phyloP scores from a whole-genome alignment of 192 early-diverging fungal species.

The Funneliformis geosporum region DNA sequence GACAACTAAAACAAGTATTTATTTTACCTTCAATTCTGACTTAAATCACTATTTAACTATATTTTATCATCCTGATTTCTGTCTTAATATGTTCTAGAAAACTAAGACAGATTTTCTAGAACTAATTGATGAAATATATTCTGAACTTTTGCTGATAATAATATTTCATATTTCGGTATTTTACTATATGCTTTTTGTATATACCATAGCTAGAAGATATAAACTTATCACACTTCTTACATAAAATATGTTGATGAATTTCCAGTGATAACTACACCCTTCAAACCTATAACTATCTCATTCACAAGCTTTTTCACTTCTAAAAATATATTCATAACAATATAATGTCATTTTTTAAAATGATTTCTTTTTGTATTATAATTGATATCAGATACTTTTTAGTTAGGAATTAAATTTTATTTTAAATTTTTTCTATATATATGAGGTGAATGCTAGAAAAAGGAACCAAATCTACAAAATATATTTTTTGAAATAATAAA shows the following conservation, averaged over 20 bases:
- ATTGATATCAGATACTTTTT: neutral
- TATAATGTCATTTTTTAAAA: slow-evolving; percentile 18
- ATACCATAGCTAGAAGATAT: slow-evolving; percentile 21
- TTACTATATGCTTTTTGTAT: slow-evolving; percentile 10
- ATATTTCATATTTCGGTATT: slow-evolving; percentile 21
- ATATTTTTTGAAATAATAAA: too few species aligned
- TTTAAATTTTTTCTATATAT: neutral
- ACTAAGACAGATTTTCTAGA: too few species aligned
- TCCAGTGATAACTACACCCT: slow-evolving; percentile 30
- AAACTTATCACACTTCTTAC: slow-evolving; percentile 31
- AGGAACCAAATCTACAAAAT: too few species aligned
- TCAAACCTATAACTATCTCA: slow-evolving; percentile 22
- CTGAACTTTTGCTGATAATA: slow-evolving; percentile 7
- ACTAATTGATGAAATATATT: too few species aligned
- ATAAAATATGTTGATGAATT: slow-evolving; percentile 14
- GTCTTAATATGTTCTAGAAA: too few species aligned
- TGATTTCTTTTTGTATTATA: too few species aligned
- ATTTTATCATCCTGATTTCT: too few species aligned
- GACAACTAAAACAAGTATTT: too few species aligned
- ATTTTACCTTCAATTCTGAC: too few species aligned
- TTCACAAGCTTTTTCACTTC: slow-evolving; percentile 21
- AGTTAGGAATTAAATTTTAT: slow-evolving; percentile 16
- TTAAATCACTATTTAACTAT: too few species aligned
- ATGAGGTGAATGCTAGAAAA: too few species aligned
- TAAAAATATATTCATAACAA: slow-evolving; percentile 25